Base-by-base conservation (phyloP, 306 rosid species). In the Arachis stenosperma region DNA sequence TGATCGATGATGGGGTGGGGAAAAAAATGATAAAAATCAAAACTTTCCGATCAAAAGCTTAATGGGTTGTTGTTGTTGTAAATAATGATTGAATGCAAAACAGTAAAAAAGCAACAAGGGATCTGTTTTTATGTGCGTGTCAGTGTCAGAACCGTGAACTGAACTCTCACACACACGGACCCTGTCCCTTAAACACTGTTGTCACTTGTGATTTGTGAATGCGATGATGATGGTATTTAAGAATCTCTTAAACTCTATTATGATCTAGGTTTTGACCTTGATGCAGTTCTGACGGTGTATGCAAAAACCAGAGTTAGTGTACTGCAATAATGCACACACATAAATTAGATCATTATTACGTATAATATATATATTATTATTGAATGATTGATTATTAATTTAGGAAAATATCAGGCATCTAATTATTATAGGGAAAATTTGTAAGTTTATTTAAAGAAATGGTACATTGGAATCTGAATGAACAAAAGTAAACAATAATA, bases 61-160 rank as follows among this genome's bases (percentile, higher is more conserved):
- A 22, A 57, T 40, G 82, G 64, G 70, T 47, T 10, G 73, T n/a
- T 70, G 46, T 30, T 42, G n/a, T 58, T 67, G 47, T 22, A 77
- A 33, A 46, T 43, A 22, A 58, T 58, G 36, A 61, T 27, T 56
- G 6, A 1, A 7, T 8, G 2, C 2, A 13, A 22, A 2, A 42
- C 13, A 52, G 15, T 5, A 52, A 52, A 52, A 52, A 52, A 7
- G 22, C 14, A 33, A 22, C 2, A n/a, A 66, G 67, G 40, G 78
- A 65, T 60, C 76, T 13, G 43, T 48, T 46, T 11, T 46, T 3
- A 55, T 9, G 57, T 12, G 30, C 42, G 47, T 70, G 71, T 61
- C 71, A 22, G 75, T 62, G 78, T 75, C 81, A 59, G 78, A 76
- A 15, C 65, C 77, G 69, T 62, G 78, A 76, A 61, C 7, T 5